Evolutionary conservation across 2,329 filamentous ascomycete genomes (phyloP), one percentile per base, ranked within the genome.

Genomic region (Bipolaris victoriae): DNA sequence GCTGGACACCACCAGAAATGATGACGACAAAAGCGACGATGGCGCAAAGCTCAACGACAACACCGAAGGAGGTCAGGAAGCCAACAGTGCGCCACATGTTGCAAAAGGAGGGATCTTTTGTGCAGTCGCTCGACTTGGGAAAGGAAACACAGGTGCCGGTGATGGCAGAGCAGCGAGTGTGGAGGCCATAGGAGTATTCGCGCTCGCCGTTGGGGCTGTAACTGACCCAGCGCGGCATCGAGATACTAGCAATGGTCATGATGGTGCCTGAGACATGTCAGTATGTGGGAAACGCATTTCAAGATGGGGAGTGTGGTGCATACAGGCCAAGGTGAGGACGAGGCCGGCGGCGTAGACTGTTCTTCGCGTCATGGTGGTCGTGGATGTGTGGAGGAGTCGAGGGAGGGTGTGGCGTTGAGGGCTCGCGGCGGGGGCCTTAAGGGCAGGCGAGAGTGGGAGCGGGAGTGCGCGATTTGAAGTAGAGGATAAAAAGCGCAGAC

Each of bases 31-130:
- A 97, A 16, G 88, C 86, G 26, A 96, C 88, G n/a, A 96, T 78
- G 6, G 88, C 88, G 53, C 90, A 91, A 39, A 95, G 84, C 76
- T 96, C 89, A 37, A 95, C 75, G n/a, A 97, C 87, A 36, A 92
- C 86, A 7, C 90, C 85, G 67, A 97, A 90, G 50, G 88, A 90
- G 80, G 96, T 92, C 63, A 97, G 78, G 78, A 97, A 98, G 22
- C 91, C 92, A 35, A 92, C 88, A 24, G 88, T 91, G 57, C 90
- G 86, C 94, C 94, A 99, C 84, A 96, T 90, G 68, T 88, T 90
- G 81, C 95, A 98, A 79, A 98, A 97, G 70, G 86, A 83, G 66
- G 88, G 85, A 50, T 86, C 84, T 66, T 82, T 84, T 53, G 81
- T 79, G 77, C 91, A 94, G 73, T 91, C 88, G 55, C 85, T 81